A percentile compares a stretch with the other conserved stretches of the same genome.
Conservation (phyloP, 306 rosid genomes). For the Gastrolobium bilobum region DNA sequence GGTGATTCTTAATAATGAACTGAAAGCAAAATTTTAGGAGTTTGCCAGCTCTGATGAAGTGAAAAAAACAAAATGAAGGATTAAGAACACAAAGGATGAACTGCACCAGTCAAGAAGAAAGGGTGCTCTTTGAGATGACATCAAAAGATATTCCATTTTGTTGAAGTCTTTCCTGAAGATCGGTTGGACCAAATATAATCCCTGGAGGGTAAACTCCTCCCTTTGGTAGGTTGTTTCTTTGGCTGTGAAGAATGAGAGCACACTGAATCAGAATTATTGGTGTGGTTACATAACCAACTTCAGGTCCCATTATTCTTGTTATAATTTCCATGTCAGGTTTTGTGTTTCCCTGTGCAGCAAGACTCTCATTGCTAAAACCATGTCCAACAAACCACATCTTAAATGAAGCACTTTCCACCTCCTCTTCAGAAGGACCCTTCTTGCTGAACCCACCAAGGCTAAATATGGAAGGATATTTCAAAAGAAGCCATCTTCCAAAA, state of each 20-base stretch:
- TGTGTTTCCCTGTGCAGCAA: constrained; percentile 53
- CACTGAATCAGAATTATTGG: constrained; percentile 85
- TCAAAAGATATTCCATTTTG: constrained; percentile 85
- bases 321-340: constrained; percentile 81
- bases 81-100: no score
- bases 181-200: constrained; percentile 81
- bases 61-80: no score
- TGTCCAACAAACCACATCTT: constrained; percentile 92
- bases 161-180: constrained; percentile 80
- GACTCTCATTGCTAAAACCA: constrained; percentile 63
- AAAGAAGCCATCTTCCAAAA: constrained; percentile 83
- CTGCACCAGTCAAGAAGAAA: constrained; percentile 56
- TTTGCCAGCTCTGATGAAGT: no score
- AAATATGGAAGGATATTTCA: constrained; percentile 81
- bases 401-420: constrained; percentile 76
- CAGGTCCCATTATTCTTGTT: constrained; percentile 87
- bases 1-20: no score
- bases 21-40: no score
- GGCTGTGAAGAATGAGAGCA: constrained; percentile 73
- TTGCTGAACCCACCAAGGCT: constrained; percentile 78
- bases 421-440: constrained; percentile 85
- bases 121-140: constrained; percentile 63
- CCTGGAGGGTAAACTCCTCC: constrained; percentile 85
- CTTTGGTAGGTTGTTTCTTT: constrained; percentile 71
- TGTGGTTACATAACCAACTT: constrained; percentile 87